Conservation (phyloP, 345 rosid genomes). For the Raphanus sativus region DNA sequence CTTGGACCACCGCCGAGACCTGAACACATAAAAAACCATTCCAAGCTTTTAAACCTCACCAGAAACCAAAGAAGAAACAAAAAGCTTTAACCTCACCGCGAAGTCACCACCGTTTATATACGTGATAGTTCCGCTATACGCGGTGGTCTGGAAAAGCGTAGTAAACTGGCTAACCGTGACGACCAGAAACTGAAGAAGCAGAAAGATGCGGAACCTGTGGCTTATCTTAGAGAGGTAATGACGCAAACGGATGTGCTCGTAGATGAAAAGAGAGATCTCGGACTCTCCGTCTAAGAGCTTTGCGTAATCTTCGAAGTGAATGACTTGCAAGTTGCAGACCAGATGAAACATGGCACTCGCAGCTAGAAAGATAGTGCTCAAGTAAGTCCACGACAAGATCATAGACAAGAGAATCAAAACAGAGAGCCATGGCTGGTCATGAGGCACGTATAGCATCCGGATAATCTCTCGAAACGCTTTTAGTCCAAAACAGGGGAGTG, state of each 20-base stretch:
- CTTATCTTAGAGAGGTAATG: slow-evolving; percentile 87
- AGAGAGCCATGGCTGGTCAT: slow-evolving; percentile 70
- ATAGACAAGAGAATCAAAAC: slow-evolving; percentile 50
- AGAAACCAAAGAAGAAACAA: not conserved
- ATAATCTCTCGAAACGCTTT: slow-evolving; percentile 66
- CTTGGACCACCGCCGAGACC: slow-evolving; percentile 84
- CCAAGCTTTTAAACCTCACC: slow-evolving; percentile 16
- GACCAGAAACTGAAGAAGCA: slow-evolving; percentile 67
- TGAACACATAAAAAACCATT: slow-evolving; percentile 26
- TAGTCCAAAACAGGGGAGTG: slow-evolving; percentile 67
- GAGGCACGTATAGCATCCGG: slow-evolving; percentile 32
- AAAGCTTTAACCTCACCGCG: slow-evolving; percentile 59
- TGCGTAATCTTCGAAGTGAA: slow-evolving; percentile 57
- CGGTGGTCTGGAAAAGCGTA: slow-evolving; percentile 83
- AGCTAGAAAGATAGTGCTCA: slow-evolving; percentile 44
- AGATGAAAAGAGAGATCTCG: slow-evolving; percentile 41
- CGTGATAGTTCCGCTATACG: slow-evolving; percentile 62
- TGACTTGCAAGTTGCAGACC: slow-evolving; percentile 89
- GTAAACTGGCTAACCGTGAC: slow-evolving; percentile 74
- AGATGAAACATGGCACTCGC: slow-evolving; percentile 82
- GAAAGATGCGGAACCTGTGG: slow-evolving; percentile 92
- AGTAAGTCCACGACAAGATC: slow-evolving; percentile 73
- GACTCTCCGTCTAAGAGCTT: not conserved
- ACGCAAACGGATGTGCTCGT: slow-evolving; percentile 75
- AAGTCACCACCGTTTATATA: slow-evolving; percentile 80